phyloP scores from a whole-genome alignment of 768 basidiomycete species.

The Tricholoma furcatifolium region DNA sequence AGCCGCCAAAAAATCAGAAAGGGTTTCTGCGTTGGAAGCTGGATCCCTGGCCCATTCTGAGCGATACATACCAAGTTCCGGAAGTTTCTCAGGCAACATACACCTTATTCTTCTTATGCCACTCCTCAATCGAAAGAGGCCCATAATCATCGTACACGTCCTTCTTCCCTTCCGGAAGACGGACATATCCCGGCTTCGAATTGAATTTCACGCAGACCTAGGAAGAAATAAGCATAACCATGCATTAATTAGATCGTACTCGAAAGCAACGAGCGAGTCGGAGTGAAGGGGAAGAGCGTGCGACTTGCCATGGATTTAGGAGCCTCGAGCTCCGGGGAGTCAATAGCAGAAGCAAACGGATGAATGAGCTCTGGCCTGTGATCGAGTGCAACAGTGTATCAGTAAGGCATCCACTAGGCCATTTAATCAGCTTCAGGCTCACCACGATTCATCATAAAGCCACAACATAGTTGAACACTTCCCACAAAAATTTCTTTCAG shows the following conservation, averaged over 20 bases:
- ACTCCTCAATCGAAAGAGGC: slow-evolving; percentile 47
- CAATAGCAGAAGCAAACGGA: slow-evolving; percentile 68
- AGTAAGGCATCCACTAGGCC: no score
- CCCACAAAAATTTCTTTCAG: slow-evolving; percentile 63
- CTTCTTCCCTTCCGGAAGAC: slow-evolving; percentile 59
- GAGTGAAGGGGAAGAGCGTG: no score
- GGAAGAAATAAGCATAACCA: no score
- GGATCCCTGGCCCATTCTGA: no score
- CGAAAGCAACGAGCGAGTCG: no score
- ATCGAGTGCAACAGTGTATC: no score
- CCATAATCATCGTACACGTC: slow-evolving; percentile 43
- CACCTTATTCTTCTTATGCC: slow-evolving; percentile 52
- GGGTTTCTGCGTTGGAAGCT: no score
- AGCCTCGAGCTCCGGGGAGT: slow-evolving; percentile 51
- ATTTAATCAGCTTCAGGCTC: no score
- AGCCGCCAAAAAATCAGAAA: no score
- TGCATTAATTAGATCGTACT: no score
- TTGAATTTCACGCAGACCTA: slow-evolving; percentile 43
- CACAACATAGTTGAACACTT: slow-evolving; percentile 68
- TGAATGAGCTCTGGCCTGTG: slow-evolving; percentile 67
- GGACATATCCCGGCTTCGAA: slow-evolving; percentile 40
- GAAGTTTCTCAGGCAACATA: slow-evolving; percentile 10
- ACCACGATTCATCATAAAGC: slow-evolving; percentile 60
- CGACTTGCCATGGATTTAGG: slow-evolving; percentile 34
- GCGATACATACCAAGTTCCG: no score